Evolutionary conservation across 192 early-diverging fungal genomes (phyloP).

Genomic region (Mortierella claussenii): DNA sequence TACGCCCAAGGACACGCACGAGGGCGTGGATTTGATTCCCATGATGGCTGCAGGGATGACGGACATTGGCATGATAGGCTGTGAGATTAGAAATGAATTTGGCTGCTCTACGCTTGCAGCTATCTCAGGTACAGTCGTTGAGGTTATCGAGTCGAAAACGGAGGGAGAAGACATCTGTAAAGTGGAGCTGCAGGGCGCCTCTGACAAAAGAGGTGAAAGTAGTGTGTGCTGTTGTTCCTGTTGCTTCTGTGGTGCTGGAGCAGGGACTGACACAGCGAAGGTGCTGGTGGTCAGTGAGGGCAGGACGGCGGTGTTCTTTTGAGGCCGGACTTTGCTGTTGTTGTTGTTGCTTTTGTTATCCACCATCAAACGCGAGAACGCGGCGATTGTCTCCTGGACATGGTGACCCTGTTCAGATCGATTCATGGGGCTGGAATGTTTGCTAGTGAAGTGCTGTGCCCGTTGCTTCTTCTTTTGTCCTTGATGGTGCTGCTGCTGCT

Average conservation of each 20-base stretch:
- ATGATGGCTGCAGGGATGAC: slow-evolving; percentile 30
- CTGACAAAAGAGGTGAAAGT: too few relatives aligned
- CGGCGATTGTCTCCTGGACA: slow-evolving; percentile 30
- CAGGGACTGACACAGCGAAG: not conserved
- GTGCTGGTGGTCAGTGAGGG: slow-evolving; percentile 27
- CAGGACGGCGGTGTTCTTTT: slow-evolving; percentile 6
- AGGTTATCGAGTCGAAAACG: too few relatives aligned
- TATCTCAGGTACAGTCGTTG: too few relatives aligned
- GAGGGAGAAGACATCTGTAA: too few relatives aligned
- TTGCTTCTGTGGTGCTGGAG: not conserved
- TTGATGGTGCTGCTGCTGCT: not conserved
- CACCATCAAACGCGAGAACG: slow-evolving; percentile 29
- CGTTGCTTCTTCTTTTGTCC: slow-evolving; percentile 7
- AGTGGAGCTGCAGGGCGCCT: too few relatives aligned
- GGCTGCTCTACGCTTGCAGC: not conserved
- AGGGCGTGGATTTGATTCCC: slow-evolving; percentile 20
- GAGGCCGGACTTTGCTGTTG: slow-evolving; percentile 1
- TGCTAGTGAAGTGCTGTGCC: slow-evolving; percentile 5
- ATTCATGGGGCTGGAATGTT: slow-evolving; percentile 6
- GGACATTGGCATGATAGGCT: slow-evolving; percentile 20
- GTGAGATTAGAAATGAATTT: slow-evolving; percentile 14
- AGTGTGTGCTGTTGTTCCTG: too few relatives aligned
- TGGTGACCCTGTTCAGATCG: slow-evolving; percentile 13
- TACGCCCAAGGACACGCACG: slow-evolving; percentile 1
- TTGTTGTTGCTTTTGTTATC: slow-evolving; percentile 13